Evolutionary conservation across 1,284 basidiomycete species (phyloP).

Genomic region (Melampsora americana): DNA sequence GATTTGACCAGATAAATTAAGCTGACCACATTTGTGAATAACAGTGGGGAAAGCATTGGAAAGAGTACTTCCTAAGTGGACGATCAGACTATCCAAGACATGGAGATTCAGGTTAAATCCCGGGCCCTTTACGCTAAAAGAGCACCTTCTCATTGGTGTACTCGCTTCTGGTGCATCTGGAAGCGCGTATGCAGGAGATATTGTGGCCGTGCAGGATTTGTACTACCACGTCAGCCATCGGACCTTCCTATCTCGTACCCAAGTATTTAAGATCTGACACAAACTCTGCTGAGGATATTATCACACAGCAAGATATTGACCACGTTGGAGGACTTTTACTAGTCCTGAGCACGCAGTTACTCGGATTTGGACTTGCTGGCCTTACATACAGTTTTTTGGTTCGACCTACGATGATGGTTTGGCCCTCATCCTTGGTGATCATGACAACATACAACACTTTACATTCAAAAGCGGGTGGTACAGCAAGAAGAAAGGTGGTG

Average conservation of each 20-base stretch:
- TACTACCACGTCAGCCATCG: conserved; percentile 24
- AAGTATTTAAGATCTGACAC: conserved; percentile 56
- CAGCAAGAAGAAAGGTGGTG: neutral
- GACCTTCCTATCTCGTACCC: conserved; percentile 51
- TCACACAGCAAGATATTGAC: conserved; percentile 55
- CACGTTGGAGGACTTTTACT: conserved; percentile 55
- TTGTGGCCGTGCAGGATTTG: conserved; percentile 46
- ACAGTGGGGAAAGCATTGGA: conserved; percentile 56
- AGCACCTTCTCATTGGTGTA: conserved; percentile 56
- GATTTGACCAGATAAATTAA: conserved; percentile 8
- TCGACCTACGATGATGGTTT: conserved; percentile 53
- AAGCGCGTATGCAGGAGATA: conserved; percentile 57
- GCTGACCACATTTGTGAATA: conserved; percentile 56
- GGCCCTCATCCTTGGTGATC: conserved; percentile 52
- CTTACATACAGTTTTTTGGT: conserved; percentile 52
- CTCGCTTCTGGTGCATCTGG: conserved; percentile 57
- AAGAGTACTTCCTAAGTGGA: conserved; percentile 53
- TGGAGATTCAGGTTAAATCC: conserved; percentile 57
- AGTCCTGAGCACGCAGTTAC: conserved; percentile 60
- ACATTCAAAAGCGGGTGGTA: conserved; percentile 40
- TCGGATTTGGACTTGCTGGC: conserved; percentile 60
- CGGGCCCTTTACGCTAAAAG: conserved; percentile 58
- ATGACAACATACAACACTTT: conserved; percentile 55
- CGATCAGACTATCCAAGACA: conserved; percentile 49
- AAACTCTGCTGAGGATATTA: conserved; percentile 54